Conservation (phyloP, 1,284 basidiomycete genomes). For the Boletus semigastroideus region DNA sequence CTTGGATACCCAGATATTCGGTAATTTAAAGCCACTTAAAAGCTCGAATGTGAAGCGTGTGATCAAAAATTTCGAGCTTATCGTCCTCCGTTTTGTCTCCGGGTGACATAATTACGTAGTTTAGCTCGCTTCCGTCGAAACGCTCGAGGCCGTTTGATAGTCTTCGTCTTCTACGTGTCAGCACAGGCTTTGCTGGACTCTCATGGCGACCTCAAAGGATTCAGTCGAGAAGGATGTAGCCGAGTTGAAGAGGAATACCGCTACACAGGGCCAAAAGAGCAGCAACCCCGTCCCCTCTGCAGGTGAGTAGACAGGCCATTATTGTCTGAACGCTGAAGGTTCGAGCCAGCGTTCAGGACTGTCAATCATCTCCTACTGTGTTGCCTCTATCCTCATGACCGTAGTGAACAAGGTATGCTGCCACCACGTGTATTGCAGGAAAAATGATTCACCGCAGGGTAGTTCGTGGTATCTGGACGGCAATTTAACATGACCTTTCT, state of each 20-base stretch:
- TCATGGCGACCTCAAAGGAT: constrained; percentile 20
- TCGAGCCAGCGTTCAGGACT: constrained; percentile 45
- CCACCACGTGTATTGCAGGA: not conserved
- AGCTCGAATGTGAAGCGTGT: no score
- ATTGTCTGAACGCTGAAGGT: not conserved
- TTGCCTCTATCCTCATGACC: constrained; percentile 97
- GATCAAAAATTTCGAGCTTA: no score
- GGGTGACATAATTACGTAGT: no score
- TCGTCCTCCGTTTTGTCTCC: no score
- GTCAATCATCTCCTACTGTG: constrained; percentile 88
- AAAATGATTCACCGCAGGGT: constrained; percentile 6
- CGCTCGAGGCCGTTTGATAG: no score
- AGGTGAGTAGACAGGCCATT: constrained; percentile 18
- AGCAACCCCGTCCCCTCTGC: constrained; percentile 18
- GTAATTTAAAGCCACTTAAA: constrained; percentile 15
- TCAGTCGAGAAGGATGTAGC: constrained; percentile 25
- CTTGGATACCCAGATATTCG: constrained; percentile 16
- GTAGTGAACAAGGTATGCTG: constrained; percentile 88
- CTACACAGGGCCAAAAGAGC: constrained; percentile 28
- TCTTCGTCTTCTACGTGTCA: not conserved
- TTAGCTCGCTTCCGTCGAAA: no score
- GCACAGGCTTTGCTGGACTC: not conserved
- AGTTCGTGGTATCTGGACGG: constrained; percentile 94
- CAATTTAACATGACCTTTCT: constrained; percentile 98
- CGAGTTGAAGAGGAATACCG: constrained; percentile 31